A percentile compares a stretch with the other conserved stretches of the same genome.
These are phyloP conservation scores for Boletus vinaceobasis DNA, from an alignment of 768 basidiomycete species.

Conservation along the genomic window DNA sequence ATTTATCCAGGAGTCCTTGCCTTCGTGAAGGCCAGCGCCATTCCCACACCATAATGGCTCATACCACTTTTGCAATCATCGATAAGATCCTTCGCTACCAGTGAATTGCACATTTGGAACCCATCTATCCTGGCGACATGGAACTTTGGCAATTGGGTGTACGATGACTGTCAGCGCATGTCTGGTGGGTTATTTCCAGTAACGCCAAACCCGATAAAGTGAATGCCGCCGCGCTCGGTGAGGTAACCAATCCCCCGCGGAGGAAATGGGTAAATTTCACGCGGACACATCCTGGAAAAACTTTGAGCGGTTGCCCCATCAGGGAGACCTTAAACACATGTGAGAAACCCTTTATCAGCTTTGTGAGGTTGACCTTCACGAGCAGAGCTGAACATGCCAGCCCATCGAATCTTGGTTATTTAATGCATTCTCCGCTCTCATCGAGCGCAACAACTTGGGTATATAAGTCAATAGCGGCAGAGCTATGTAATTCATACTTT, in stretches of 20 bases:
- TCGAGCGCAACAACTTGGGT: background rate
- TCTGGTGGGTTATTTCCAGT: background rate
- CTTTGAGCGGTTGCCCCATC: too few species aligned
- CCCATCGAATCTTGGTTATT: background rate
- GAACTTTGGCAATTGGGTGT: too few species aligned
- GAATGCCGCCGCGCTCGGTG: background rate
- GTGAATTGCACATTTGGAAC: background rate
- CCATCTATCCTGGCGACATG: too few species aligned
- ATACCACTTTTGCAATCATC: background rate
- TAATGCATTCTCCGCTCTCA: background rate
- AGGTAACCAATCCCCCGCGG: background rate
- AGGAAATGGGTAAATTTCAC: background rate
- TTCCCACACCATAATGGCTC: background rate
- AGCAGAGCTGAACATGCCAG: too few species aligned
- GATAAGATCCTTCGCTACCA: background rate
- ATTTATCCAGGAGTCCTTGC: background rate
- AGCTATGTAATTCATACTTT: background rate
- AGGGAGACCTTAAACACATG: background rate
- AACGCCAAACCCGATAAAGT: background rate
- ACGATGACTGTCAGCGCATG: too few species aligned
- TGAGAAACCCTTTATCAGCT: too few species aligned
- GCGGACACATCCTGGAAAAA: background rate
- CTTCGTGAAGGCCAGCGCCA: background rate
- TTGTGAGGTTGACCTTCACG: background rate
- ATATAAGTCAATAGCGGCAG: background rate